phyloP scores from a whole-genome alignment of 2,329 filamentous ascomycete species.

The Ascocoryne sarcoides region DNA sequence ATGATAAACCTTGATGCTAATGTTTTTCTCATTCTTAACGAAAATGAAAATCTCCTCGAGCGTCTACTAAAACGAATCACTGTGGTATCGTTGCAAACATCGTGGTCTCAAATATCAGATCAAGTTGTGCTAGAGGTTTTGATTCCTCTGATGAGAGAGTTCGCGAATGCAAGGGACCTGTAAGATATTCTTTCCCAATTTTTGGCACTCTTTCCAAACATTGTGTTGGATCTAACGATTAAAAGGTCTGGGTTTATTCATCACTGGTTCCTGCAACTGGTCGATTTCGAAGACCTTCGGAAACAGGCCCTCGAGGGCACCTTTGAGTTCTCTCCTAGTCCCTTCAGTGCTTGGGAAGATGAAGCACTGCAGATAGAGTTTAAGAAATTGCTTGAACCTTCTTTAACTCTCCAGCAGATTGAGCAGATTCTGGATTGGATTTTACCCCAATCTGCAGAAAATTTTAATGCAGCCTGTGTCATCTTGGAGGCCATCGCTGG shows the following conservation, averaged over 20 bases:
- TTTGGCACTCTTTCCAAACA: too few relatives aligned
- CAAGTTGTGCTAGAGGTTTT: slow-evolving; percentile 29
- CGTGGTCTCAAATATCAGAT: slow-evolving; percentile 16
- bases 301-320: slow-evolving; percentile 5
- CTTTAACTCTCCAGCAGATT: slow-evolving; percentile 32
- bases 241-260: slow-evolving; percentile 29
- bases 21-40: slow-evolving; percentile 34
- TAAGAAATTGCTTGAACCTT: slow-evolving; percentile 28
- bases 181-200: neutral
- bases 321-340: neutral
- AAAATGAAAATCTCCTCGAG: slow-evolving; percentile 23
- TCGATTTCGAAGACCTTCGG: slow-evolving; percentile 22
- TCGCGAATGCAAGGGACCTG: slow-evolving; percentile 33
- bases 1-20: slow-evolving; percentile 38
- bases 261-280: slow-evolving; percentile 30
- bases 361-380: slow-evolving; percentile 22
- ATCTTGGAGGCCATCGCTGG: slow-evolving; percentile 32
- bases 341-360: slow-evolving; percentile 27
- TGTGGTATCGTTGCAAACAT: slow-evolving; percentile 12
- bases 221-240: too few relatives aligned
- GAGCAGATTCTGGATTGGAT: slow-evolving; percentile 30
- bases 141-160: slow-evolving; percentile 34
- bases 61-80: slow-evolving; percentile 29
- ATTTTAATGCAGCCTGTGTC: slow-evolving; percentile 25
- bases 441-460: slow-evolving; percentile 17